Evolutionary conservation across 176 grass and related monocot species (phyloP).

Genomic region (Tuctoria greenei): DNA sequence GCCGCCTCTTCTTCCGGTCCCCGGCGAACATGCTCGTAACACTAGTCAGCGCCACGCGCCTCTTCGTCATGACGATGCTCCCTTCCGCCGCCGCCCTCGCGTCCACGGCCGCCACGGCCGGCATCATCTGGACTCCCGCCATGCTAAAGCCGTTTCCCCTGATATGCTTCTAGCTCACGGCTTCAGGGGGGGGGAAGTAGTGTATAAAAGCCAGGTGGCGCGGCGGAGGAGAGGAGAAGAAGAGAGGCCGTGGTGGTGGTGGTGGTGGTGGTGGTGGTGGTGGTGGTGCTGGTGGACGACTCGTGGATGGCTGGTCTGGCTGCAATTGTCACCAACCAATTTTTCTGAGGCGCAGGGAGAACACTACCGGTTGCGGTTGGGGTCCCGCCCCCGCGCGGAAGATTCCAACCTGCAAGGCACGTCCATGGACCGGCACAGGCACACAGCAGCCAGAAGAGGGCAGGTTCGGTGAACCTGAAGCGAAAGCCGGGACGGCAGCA

Average conservation of each 20-base stretch:
- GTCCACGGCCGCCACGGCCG: constrained; percentile 38
- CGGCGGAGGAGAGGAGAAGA: neutral
- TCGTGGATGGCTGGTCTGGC: constrained; percentile 16
- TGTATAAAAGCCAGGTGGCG: constrained; percentile 29
- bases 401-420: too few species aligned
- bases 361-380: too few species aligned
- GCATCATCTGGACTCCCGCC: constrained; percentile 43
- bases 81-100: constrained; percentile 24
- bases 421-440: too few species aligned
- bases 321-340: constrained; percentile 31
- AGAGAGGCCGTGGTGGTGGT: neutral
- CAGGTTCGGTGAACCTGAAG: constrained; percentile 32
- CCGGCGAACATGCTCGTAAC: constrained; percentile 14
- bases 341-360: constrained; percentile 39
- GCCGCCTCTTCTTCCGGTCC: constrained; percentile 32
- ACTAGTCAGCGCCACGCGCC: neutral
- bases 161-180: neutral
- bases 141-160: neutral
- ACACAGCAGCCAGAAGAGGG: neutral
- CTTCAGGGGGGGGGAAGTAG: neutral
- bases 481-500: neutral
- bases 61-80: neutral
- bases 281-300: neutral
- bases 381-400: neutral
- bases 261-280: constrained; percentile 18